These are phyloP conservation scores for Tinospora cordifolia DNA, from an alignment of 164 flowering plant genomes.

Conservation along the genomic window DNA sequence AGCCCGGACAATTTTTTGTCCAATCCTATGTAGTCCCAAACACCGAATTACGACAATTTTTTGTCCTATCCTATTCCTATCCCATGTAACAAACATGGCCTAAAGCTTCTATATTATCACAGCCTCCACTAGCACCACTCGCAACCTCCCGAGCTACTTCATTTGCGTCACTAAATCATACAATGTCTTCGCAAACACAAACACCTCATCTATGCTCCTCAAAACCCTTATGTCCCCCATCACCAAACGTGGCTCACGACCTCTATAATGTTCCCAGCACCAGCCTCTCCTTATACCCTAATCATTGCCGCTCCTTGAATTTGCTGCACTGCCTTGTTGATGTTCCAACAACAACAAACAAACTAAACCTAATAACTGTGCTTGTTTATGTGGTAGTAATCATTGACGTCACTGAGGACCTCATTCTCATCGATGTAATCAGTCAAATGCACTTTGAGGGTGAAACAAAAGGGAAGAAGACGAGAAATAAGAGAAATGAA, in stretches of 20 bases:
- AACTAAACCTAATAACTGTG: constrained; percentile 29
- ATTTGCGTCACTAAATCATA: constrained; percentile 42
- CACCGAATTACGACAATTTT: too few species aligned
- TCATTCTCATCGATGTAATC: constrained; percentile 33
- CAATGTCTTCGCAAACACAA: constrained; percentile 37
- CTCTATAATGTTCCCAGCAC: constrained; percentile 34
- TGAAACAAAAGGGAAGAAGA: too few species aligned
- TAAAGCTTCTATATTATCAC: too few species aligned
- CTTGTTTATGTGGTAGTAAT: constrained; percentile 31
- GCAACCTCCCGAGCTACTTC: constrained; percentile 42
- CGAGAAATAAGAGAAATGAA: too few species aligned
- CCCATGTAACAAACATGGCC: too few species aligned
- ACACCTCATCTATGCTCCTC: constrained; percentile 42
- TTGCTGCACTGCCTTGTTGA: constrained; percentile 27
- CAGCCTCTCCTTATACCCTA: constrained; percentile 32
- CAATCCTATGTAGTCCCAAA: too few species aligned
- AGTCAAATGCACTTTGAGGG: too few species aligned
- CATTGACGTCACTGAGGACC: constrained; percentile 29
- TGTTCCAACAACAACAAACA: constrained; percentile 31
- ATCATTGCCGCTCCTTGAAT: constrained; percentile 34
- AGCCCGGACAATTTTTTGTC: too few species aligned
- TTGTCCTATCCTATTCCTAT: too few species aligned
- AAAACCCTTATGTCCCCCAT: constrained; percentile 38
- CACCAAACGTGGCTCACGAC: constrained; percentile 38
- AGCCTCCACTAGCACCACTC: too few species aligned